Conservation (phyloP, 495 filamentous ascomycete species). For the Penicillium turbatum region DNA sequence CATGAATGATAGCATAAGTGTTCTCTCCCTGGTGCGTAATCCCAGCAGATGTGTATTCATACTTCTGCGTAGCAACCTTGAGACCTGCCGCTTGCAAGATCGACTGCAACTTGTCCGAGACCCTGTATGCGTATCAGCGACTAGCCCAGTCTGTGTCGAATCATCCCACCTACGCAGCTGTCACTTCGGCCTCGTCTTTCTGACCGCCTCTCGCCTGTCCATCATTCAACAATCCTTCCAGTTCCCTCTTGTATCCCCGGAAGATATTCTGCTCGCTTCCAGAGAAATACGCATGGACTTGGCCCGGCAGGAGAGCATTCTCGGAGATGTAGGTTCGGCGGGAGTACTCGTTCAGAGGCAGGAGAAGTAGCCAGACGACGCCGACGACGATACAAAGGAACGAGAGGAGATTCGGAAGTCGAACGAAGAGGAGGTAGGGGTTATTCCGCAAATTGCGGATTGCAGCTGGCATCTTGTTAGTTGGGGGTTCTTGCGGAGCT, state of each 20-base stretch:
- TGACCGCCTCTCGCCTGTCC: conserved; percentile 11
- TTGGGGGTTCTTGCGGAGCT: conserved; percentile 15
- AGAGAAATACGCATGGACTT: conserved; percentile 95
- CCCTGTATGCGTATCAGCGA: conserved; percentile 35
- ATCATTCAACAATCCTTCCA: conserved; percentile 47
- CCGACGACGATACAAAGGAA: conserved; percentile 83
- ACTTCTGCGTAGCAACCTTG: conserved; percentile 81
- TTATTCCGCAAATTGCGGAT: conserved; percentile 46
- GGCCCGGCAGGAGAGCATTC: conserved; percentile 91
- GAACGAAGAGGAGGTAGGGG: conserved; percentile 37
- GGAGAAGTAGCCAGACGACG: conserved; percentile 83
- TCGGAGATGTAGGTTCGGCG: conserved; percentile 94
- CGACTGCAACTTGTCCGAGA: conserved; percentile 64
- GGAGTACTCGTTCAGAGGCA: conserved; percentile 91
- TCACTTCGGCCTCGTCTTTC: conserved; percentile 25
- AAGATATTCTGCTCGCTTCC: conserved; percentile 95
- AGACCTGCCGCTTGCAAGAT: conserved; percentile 75
- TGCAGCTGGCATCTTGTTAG: conserved; percentile 27
- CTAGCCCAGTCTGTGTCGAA: neutral
- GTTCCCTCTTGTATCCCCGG: conserved; percentile 83
- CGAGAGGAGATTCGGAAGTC: conserved; percentile 55
- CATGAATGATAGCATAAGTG: conserved; percentile 90
- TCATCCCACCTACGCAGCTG: conserved; percentile 42
- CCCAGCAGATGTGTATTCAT: conserved; percentile 71
- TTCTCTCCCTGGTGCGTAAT: conserved; percentile 78